Evolutionary conservation across 148 eudicot species (phyloP).

Genomic region (Bassia scoparia): DNA sequence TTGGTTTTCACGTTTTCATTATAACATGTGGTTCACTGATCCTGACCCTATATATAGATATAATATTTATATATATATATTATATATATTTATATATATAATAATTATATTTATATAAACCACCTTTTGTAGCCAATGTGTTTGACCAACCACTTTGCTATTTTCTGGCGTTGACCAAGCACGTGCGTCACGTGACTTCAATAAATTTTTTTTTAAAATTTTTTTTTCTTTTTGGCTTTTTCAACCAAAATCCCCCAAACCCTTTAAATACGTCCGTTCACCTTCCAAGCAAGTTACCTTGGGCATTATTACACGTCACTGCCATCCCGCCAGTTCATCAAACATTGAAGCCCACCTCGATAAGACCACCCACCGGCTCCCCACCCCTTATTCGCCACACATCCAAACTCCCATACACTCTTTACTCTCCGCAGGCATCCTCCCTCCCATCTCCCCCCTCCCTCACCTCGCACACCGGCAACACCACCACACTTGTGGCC

Average conservation of each 20-base stretch:
- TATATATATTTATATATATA: too few species aligned
- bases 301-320: constrained; percentile 51
- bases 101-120: too few species aligned
- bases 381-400: constrained; percentile 71
- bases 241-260: constrained; percentile 69
- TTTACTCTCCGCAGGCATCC: constrained; percentile 58
- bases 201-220: too few species aligned
- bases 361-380: constrained; percentile 76
- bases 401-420: constrained; percentile 57
- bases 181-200: too few species aligned
- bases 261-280: constrained; percentile 54
- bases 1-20: too few species aligned
- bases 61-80: too few species aligned
- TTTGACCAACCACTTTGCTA: too few species aligned
- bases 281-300: constrained; percentile 70
- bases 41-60: too few species aligned
- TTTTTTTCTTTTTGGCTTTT: too few species aligned
- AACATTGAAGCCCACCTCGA: constrained; percentile 76
- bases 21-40: too few species aligned
- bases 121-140: too few species aligned
- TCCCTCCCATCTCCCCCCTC: constrained; percentile 41
- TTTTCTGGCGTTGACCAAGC: too few species aligned
- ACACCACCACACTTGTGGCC: constrained; percentile 51
- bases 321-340: constrained; percentile 64
- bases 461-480: constrained; percentile 63